Evolutionary conservation across 2,329 filamentous ascomycete genomes (phyloP).

Genomic region (Neocatenulostroma microsporum): DNA sequence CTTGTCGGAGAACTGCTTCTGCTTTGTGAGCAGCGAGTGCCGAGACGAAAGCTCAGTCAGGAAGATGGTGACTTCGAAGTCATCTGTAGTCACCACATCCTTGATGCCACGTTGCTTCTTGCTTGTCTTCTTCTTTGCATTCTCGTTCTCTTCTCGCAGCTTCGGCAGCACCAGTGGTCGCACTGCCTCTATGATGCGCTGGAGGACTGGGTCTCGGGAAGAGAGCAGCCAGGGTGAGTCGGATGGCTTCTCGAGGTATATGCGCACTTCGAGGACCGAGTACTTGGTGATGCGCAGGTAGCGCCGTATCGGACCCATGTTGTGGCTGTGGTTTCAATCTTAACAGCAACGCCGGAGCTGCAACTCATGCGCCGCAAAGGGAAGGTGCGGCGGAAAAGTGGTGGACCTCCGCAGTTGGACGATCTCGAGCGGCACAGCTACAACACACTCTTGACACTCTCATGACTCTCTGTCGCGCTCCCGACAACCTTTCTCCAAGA

Average conservation of each 20-base stretch:
- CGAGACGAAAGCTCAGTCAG: slow-evolving; percentile 77
- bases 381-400: slow-evolving; percentile 3
- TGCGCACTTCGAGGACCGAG: slow-evolving; percentile 91
- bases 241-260: slow-evolving; percentile 87
- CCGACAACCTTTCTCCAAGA: too few species aligned
- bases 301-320: slow-evolving; percentile 79
- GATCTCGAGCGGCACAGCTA: too few species aligned
- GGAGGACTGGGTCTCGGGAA: slow-evolving; percentile 65
- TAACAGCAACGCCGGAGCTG: not conserved
- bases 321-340: slow-evolving; percentile 1
- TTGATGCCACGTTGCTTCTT: slow-evolving; percentile 68
- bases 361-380: not conserved
- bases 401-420: too few species aligned
- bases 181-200: slow-evolving; percentile 75
- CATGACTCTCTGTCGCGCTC: too few species aligned
- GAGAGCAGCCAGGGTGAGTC: slow-evolving; percentile 79
- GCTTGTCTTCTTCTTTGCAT: slow-evolving; percentile 51
- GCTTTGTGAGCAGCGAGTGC: slow-evolving; percentile 78
- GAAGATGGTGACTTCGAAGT: slow-evolving; percentile 93
- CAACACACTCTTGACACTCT: too few species aligned
- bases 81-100: slow-evolving; percentile 74
- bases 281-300: slow-evolving; percentile 89
- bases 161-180: slow-evolving; percentile 84
- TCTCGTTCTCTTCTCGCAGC: slow-evolving; percentile 71
- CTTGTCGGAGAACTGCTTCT: slow-evolving; percentile 58